Conservation (phyloP, 2,329 filamentous ascomycete species). For the Cladobotryum protrusum region DNA sequence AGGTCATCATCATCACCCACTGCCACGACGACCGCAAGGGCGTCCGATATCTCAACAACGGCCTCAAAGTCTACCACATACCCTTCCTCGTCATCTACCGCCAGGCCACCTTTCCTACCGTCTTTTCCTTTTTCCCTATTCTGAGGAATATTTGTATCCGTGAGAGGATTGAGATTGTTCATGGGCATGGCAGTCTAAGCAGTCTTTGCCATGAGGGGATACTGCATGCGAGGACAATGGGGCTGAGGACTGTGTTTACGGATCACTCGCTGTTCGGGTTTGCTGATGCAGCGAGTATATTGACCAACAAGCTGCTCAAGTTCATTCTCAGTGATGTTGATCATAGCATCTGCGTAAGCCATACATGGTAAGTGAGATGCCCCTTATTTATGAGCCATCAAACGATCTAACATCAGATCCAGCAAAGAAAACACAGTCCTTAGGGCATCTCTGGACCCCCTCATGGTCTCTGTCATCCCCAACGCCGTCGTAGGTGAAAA, state of each 20-base stretch:
- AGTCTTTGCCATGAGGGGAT: constrained; percentile 93
- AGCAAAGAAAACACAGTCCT: constrained; percentile 98
- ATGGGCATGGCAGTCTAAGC: constrained; percentile 92
- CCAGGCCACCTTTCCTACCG: constrained; percentile 86
- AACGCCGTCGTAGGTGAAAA: constrained; percentile 97
- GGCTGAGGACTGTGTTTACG: constrained; percentile 89
- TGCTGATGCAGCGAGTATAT: constrained; percentile 88
- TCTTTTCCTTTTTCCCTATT: constrained; percentile 98
- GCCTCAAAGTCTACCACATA: constrained; percentile 95
- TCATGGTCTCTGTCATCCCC: constrained; percentile 97
- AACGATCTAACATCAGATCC: background rate
- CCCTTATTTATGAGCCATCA: background rate
- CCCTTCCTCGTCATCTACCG: constrained; percentile 96
- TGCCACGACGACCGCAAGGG: constrained; percentile 87
- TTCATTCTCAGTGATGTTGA: constrained; percentile 95
- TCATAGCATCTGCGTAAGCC: constrained; percentile 96
- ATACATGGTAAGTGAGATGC: constrained; percentile 70
- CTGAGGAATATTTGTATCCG: constrained; percentile 93
- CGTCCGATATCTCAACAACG: constrained; percentile 92
- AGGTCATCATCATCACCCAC: constrained; percentile 96
- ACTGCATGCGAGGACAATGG: constrained; percentile 92
- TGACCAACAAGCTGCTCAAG: constrained; percentile 95
- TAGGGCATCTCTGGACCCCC: constrained; percentile 84
- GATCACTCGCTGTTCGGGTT: constrained; percentile 98
- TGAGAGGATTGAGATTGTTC: constrained; percentile 93